Evolutionary conservation across 1,284 basidiomycete species (phyloP), one percentile per base, ranked within the genome.

Genomic region (Boletus calvinii): DNA sequence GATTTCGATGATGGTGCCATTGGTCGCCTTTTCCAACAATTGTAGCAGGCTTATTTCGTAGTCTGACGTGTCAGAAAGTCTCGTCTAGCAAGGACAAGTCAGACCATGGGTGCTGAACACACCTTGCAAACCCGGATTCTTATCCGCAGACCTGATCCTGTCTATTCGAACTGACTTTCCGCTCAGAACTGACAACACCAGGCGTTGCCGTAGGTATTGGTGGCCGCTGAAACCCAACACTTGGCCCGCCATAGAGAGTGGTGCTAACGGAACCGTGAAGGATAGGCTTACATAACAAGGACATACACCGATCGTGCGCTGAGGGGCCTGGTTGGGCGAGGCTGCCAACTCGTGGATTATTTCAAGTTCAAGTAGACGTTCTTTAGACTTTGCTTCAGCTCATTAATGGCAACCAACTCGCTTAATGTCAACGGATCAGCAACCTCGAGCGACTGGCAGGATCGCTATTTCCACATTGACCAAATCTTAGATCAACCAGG

Each of bases 1-100:
- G 52, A 99, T 99, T 69, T 99, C 97, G 57, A 99, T 92, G 24
- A 92, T 75, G 7, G 92, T 93, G 1, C 97, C 97, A 77, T 99
- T 98, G 4, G 95, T 97, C 2, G 92, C 75, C 66, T 94, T 94
- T 69, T 99, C 96, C 24, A 99, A 65, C 12, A 99, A 73, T 20
- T 97, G 77, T 39, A 99, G 69, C 30, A 98, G 80, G 63, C 91
- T 96, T 49, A 97, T 86, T 75, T 99, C 97, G 70, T 90, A 97
- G 67, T 98, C 95, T 90, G 61, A 26, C 4, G 52, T 26, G 41
- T 45, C 46, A 49, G 37, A 46, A 46, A 42, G 26, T 35, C 37
- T 35, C n/a, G 22, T 55, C 20, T 37, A 49, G 49, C 53, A 34
- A 31, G 26, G 47, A 31, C 39, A 26, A 30, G 52, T 32, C 15